These are phyloP conservation scores for Trichoderma semiorbis DNA, from an alignment of 2,329 filamentous ascomycete genomes.

Conservation along the genomic window DNA sequence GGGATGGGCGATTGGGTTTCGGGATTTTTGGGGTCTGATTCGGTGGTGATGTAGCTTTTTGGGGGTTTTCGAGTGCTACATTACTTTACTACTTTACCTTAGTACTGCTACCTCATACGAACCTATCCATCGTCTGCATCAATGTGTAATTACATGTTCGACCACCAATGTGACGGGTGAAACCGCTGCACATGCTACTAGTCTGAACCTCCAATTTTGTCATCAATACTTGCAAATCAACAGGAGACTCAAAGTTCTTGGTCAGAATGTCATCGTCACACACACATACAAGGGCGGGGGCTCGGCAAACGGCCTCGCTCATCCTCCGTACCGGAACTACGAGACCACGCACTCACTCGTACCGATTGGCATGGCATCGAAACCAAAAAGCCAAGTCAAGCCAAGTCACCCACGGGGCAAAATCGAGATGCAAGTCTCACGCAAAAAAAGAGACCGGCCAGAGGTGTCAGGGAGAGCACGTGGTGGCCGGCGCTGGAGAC, in stretches of 20 bases:
- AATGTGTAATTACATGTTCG: background rate
- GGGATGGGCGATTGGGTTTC: background rate
- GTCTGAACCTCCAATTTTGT: background rate
- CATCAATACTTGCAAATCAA: background rate
- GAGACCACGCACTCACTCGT: background rate
- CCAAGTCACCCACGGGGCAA: background rate
- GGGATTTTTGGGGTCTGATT: background rate
- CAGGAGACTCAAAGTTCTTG: background rate
- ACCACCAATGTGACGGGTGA: background rate
- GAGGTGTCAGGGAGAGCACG: constrained; percentile 14
- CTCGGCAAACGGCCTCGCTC: background rate
- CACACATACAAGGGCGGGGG: background rate
- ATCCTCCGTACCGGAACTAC: background rate
- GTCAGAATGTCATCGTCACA: background rate
- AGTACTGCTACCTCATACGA: background rate
- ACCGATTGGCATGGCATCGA: background rate
- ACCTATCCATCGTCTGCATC: background rate
- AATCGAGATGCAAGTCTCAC: background rate
- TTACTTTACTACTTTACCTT: background rate
- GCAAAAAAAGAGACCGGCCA: background rate
- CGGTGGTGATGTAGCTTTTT: background rate
- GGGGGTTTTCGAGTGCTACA: background rate
- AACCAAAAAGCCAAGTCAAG: background rate
- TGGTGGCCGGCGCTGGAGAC: constrained; percentile 11
- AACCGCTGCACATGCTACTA: background rate